These are phyloP conservation scores for Starmerella roubikii DNA, from an alignment of 805 yeast genomes.

Conservation along the genomic window DNA sequence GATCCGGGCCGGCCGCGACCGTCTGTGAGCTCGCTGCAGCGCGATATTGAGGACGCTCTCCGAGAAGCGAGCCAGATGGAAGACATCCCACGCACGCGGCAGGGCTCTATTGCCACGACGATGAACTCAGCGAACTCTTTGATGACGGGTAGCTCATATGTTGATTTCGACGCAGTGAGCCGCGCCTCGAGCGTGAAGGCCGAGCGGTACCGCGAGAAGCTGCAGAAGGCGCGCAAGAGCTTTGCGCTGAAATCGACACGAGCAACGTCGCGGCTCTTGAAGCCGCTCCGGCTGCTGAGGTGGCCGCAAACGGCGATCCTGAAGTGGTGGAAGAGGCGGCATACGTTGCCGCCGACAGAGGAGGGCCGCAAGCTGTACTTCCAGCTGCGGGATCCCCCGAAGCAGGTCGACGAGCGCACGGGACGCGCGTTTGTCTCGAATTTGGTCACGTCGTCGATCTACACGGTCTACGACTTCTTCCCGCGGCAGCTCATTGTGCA, in stretches of 20 bases:
- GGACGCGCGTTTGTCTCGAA: constrained; percentile 49
- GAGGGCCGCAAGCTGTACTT: constrained; percentile 72
- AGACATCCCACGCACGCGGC: background rate
- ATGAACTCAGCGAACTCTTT: constrained; percentile 8
- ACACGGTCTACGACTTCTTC: constrained; percentile 62
- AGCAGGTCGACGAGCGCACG: constrained; percentile 54
- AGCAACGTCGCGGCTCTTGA: constrained; percentile 1
- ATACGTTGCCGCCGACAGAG: constrained; percentile 35
- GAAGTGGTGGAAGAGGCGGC: constrained; percentile 16
- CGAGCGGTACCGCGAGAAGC: background rate
- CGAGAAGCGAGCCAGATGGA: constrained; percentile 7
- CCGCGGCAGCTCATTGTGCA: constrained; percentile 86
- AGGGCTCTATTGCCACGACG: constrained; percentile 6
- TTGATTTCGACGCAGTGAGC: constrained; percentile 10
- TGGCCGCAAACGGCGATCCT: constrained; percentile 5
- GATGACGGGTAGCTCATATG: constrained; percentile 9
- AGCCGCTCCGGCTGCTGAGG: constrained; percentile 7
- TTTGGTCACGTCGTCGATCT: constrained; percentile 72
- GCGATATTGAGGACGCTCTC: constrained; percentile 16
- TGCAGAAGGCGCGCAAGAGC: background rate
- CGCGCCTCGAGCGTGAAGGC: background rate
- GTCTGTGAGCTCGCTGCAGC: constrained; percentile 9
- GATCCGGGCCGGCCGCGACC: constrained; percentile 2
- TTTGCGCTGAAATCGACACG: background rate
- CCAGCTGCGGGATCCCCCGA: constrained; percentile 25